Evolutionary conservation across 495 filamentous ascomycete genomes (phyloP), one percentile per base, ranked within the genome.

Genomic region (Endocarpon pusillum): DNA sequence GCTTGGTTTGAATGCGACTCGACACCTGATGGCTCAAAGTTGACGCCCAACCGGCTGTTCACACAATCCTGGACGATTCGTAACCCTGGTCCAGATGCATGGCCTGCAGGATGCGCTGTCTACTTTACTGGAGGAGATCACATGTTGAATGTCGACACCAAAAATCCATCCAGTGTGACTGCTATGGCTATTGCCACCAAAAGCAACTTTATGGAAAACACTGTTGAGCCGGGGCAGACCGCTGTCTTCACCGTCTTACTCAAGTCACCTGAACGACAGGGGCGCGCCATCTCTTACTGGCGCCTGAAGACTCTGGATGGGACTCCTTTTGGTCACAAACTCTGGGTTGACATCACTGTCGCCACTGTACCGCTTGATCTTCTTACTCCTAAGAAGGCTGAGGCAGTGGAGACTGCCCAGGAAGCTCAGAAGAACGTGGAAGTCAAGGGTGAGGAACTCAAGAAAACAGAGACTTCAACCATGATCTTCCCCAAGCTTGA

Each of bases 401-500:
- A 52, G 41, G 40, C 37, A 15, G 45, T 32, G 19, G 33, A 42
- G 33, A 32, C 44, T 21, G 34, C 42, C 19, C 46, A 56, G 37
- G 46, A 52, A 11, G 47, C 42, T 5, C 19, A 34, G 16, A 48
- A 47, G 28, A 31, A 41, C 22, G 38, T 36, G 31, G 20, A 36
- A 10, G 35, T 42, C n/a, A 15, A 24, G 14, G 33, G 39, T 8
- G 36, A 48, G 42, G 49, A 47, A 27, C 11, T 40, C 24, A 42
- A 48, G 14, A 44, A 49, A 19, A n/a, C n/a, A n/a, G 53, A 66
- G 33, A 78, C 76, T 52, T 31, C 28, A 6, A 68, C 75, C 37
- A 94, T 96, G 82, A 84, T 96, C 46, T 96, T 97, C 71, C 91
- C 91, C 39, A 87, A 78, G 56, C 70, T 97, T 14, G 83, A 89